Percentiles rank a stretch among this genome's conserved stretches.
These are phyloP conservation scores for Ophiostoma triangulosporum DNA, from an alignment of 2,329 filamentous ascomycete species.

Conservation along the genomic window DNA sequence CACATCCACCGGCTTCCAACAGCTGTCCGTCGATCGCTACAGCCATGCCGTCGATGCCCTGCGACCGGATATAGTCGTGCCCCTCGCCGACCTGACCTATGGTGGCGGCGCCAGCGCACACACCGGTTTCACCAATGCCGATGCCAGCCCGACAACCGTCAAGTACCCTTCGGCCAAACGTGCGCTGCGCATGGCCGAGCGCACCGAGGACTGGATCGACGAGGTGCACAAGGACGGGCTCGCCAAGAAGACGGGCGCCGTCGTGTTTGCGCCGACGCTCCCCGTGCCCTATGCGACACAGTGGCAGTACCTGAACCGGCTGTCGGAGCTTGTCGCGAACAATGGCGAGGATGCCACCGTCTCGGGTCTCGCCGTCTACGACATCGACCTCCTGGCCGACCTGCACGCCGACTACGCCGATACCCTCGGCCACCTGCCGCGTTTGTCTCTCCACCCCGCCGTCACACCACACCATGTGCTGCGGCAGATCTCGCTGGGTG, in stretches of 20 bases:
- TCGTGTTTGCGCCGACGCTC: constrained; percentile 53
- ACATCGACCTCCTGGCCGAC: constrained; percentile 53
- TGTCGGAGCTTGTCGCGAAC: constrained; percentile 33
- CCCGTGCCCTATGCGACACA: constrained; percentile 65
- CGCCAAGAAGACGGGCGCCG: constrained; percentile 18
- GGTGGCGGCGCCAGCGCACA: constrained; percentile 19
- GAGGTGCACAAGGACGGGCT: constrained; percentile 43
- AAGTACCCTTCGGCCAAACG: constrained; percentile 48
- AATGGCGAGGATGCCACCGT: constrained; percentile 37
- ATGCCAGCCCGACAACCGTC: background rate
- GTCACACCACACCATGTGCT: constrained; percentile 64
- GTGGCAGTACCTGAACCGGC: constrained; percentile 61
- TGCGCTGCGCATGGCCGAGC: constrained; percentile 68
- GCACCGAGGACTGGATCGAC: constrained; percentile 71
- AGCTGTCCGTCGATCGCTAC: constrained; percentile 57
- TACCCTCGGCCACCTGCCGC: constrained; percentile 48
- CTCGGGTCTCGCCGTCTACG: constrained; percentile 65
- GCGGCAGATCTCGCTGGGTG: constrained; percentile 58
- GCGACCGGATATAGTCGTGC: constrained; percentile 67
- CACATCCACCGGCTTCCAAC: constrained; percentile 75
- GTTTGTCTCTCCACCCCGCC: constrained; percentile 59
- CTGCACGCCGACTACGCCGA: constrained; percentile 40
- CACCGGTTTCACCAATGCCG: background rate
- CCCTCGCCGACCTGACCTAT: constrained; percentile 55
- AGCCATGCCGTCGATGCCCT: constrained; percentile 48